These are phyloP conservation scores for Phlyctochytrium bullatum DNA, from an alignment of 192 early-diverging fungal genomes.

Conservation along the genomic window DNA sequence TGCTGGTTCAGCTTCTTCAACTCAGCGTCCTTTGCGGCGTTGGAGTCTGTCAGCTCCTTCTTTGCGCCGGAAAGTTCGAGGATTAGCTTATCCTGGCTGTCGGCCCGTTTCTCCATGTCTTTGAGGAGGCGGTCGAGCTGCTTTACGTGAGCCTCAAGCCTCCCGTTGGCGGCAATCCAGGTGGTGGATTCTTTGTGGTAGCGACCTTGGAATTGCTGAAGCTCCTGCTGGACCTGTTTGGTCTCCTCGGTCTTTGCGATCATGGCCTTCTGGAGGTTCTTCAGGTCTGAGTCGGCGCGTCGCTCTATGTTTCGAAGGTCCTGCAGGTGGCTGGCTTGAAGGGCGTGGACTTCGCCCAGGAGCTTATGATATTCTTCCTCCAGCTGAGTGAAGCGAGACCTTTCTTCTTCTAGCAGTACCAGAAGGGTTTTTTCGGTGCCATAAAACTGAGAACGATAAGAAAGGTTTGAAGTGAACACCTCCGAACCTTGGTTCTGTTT, in stretches of 20 bases:
- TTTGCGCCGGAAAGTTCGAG: conserved; percentile 28
- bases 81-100: conserved; percentile 25
- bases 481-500: background rate
- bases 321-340: conserved; percentile 45
- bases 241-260: conserved; percentile 40
- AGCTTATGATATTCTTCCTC: conserved; percentile 51
- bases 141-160: conserved; percentile 30
- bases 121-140: conserved; percentile 11
- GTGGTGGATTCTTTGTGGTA: conserved; percentile 22
- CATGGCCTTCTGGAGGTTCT: conserved; percentile 35
- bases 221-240: conserved; percentile 19
- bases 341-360: conserved; percentile 44
- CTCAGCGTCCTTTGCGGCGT: conserved; percentile 35
- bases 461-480: background rate
- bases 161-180: conserved; percentile 26
- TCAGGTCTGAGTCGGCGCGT: conserved; percentile 20
- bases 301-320: conserved; percentile 44
- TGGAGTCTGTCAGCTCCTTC: conserved; percentile 33
- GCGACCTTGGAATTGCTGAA: conserved; percentile 29
- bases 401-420: conserved; percentile 47
- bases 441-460: background rate
- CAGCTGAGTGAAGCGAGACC: conserved; percentile 35
- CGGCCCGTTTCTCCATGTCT: conserved; percentile 19
- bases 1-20: conserved; percentile 30
- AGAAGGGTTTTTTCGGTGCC: conserved; percentile 45